Evolutionary conservation across 179 eudicot species (phyloP).

Genomic region (Monotropa hypopitys): DNA sequence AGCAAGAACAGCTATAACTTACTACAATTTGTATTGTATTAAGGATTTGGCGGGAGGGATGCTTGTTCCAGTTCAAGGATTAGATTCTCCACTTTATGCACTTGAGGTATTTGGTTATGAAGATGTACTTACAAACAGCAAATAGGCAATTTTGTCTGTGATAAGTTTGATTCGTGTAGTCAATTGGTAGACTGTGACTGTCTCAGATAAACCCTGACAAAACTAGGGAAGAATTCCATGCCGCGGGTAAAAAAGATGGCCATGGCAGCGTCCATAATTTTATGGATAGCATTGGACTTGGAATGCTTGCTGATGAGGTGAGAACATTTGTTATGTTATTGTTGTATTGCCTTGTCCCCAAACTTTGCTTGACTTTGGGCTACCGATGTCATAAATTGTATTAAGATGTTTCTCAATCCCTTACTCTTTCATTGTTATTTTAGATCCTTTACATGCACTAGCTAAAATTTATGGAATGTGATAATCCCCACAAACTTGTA

Average conservation of each 20-base stretch:
- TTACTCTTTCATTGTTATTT: background rate
- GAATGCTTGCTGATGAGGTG: slow-evolving; percentile 85
- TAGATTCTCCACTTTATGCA: slow-evolving; percentile 75
- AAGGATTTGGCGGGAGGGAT: slow-evolving; percentile 92
- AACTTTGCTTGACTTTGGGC: background rate
- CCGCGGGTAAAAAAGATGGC: slow-evolving; percentile 42
- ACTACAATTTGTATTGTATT: background rate
- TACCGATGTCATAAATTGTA: no score
- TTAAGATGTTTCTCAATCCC: background rate
- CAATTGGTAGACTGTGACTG: slow-evolving; percentile 17
- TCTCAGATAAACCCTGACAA: slow-evolving; percentile 82
- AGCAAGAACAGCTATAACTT: background rate
- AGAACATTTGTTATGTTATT: background rate
- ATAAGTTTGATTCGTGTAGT: background rate
- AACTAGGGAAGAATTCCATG: slow-evolving; percentile 79
- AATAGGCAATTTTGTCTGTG: background rate
- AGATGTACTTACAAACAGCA: slow-evolving; percentile 4
- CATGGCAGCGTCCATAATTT: slow-evolving; percentile 77
- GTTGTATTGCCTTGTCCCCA: background rate
- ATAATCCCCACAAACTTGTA: background rate
- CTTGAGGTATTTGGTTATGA: slow-evolving; percentile 51
- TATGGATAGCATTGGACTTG: slow-evolving; percentile 97
- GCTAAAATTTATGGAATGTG: background rate
- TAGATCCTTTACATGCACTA: background rate
- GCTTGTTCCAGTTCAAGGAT: slow-evolving; percentile 86